phyloP scores from a whole-genome alignment of 805 yeast genomes.

The Limtongozyma cylindracea region DNA sequence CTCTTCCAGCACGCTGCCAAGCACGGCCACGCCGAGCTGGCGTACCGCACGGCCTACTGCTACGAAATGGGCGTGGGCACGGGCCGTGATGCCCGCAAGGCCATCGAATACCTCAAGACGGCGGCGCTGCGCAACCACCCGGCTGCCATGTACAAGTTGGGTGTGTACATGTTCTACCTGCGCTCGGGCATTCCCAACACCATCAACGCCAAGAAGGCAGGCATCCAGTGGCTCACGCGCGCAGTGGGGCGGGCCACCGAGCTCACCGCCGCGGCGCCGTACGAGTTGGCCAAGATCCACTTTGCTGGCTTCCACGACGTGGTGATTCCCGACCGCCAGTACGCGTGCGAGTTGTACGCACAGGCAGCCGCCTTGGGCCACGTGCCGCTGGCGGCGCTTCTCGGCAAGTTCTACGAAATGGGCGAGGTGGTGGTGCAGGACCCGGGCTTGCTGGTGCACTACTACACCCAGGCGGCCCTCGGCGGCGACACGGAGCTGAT shows the following conservation, averaged over 20 bases:
- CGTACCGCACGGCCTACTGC: constrained; percentile 78
- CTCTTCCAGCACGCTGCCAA: constrained; percentile 81
- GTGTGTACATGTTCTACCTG: constrained; percentile 63
- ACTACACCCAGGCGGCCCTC: constrained; percentile 75
- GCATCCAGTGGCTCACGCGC: constrained; percentile 79
- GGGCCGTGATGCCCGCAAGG: constrained; percentile 66
- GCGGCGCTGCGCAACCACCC: constrained; percentile 88
- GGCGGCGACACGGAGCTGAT: constrained; percentile 76
- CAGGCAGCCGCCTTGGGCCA: constrained; percentile 82
- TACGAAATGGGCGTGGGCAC: constrained; percentile 90
- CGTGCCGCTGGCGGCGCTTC: constrained; percentile 47
- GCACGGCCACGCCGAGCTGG: constrained; percentile 77
- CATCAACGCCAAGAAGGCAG: constrained; percentile 51
- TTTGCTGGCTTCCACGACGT: constrained; percentile 71
- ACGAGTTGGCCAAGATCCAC: constrained; percentile 68
- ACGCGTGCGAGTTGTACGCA: constrained; percentile 67
- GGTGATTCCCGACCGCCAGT: constrained; percentile 57
- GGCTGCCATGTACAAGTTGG: constrained; percentile 89
- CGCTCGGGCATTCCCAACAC: constrained; percentile 60
- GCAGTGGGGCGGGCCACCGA: constrained; percentile 72
- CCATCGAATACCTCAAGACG: constrained; percentile 55
- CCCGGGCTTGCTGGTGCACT: constrained; percentile 67
- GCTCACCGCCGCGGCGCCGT: constrained; percentile 80
- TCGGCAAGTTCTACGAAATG: constrained; percentile 68
- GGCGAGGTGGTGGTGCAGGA: constrained; percentile 62